Base-by-base conservation (phyloP, 116 monocot genomes). In the Papilionanthe hybrid region DNA sequence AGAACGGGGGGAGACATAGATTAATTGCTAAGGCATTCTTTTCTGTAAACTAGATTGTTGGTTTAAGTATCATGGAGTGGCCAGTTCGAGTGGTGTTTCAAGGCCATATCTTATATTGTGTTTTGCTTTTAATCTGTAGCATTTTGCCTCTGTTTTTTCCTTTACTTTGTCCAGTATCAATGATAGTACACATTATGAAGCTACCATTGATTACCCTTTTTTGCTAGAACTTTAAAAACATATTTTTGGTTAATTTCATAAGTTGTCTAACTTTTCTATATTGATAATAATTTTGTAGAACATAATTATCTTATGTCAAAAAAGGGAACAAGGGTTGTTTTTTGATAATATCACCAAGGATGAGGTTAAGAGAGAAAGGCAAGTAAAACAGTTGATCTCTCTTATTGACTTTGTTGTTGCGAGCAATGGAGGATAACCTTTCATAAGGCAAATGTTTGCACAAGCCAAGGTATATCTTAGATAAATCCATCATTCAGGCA, bases 291-390 rank as follows among this genome's bases (percentile, higher is more conserved):
- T 32, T 71, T 8, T 37, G 82, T 83, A 94, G 92, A 87, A 86
- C 78, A 57, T 91, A 79, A 81, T 96, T 4, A 60, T 86, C 1
- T 77, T 81, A 45, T 95, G 95, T 86, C 83, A 93, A 74, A 85
- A 84, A 45, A 93, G n/a, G n/a, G n/a, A n/a, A n/a, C n/a, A n/a
- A n/a, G 93, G 74, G 83, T 95, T 27, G 84, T 95, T 47, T 60
- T 93, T 95, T 67, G 87, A 95, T 84, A 95, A 95, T 81, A 93
- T 75, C 78, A 91, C 91, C 2, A 88, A 81, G 74, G 86, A 89
- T 71, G 44, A 43, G 42, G 55, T 1, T 19, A 84, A 89, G 45
- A 80, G 75, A 86, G 85, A 66, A 42, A 41, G 72, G 30, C 95
- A 93, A 72, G 48, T 88, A 28, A 66, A 85, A 20, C 42, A 87